Evolutionary conservation across 2,329 filamentous ascomycete species (phyloP).

Genomic region (Zymoseptoria pseudotritici): DNA sequence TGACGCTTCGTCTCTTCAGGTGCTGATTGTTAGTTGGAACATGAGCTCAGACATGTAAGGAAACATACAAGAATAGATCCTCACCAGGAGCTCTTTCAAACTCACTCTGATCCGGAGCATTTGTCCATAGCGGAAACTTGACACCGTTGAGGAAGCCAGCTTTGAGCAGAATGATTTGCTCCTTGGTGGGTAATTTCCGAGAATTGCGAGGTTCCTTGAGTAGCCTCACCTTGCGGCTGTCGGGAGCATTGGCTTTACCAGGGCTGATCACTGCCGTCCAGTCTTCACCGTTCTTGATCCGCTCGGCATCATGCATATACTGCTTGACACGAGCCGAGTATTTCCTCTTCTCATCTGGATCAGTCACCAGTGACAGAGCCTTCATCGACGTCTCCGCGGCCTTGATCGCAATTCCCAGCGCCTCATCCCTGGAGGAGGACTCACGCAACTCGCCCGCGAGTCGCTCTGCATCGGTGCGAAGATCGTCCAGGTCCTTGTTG

Average conservation of each 20-base stretch:
- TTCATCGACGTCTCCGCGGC: conserved; percentile 78
- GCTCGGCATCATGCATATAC: conserved; percentile 65
- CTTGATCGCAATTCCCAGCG: conserved; percentile 66
- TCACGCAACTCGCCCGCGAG: conserved; percentile 15
- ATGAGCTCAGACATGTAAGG: conserved; percentile 2
- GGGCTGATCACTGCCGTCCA: conserved; percentile 18
- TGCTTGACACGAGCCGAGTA: conserved; percentile 61
- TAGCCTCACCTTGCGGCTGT: conserved; percentile 23
- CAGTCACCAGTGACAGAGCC: conserved; percentile 57
- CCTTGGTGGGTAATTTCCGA: conserved; percentile 60
- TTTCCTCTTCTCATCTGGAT: conserved; percentile 55
- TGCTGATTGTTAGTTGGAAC: conserved; percentile 7
- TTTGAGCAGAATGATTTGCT: conserved; percentile 69
- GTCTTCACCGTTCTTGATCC: conserved; percentile 53
- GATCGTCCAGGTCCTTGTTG: conserved; percentile 13
- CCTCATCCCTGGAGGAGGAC: conserved; percentile 42
- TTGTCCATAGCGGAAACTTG: conserved; percentile 79
- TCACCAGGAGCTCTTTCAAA: conserved; percentile 52
- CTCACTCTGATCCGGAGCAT: conserved; percentile 50
- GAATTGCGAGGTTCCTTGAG: conserved; percentile 47
- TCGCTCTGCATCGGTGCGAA: conserved; percentile 18
- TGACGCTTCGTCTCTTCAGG: conserved; percentile 54
- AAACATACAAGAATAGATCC: conserved; percentile 55
- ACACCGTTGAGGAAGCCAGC: conserved; percentile 75
- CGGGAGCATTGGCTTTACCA: neutral